phyloP scores from a whole-genome alignment of 2,329 filamentous ascomycete genomes.

The Colletotrichum cordylinicola region DNA sequence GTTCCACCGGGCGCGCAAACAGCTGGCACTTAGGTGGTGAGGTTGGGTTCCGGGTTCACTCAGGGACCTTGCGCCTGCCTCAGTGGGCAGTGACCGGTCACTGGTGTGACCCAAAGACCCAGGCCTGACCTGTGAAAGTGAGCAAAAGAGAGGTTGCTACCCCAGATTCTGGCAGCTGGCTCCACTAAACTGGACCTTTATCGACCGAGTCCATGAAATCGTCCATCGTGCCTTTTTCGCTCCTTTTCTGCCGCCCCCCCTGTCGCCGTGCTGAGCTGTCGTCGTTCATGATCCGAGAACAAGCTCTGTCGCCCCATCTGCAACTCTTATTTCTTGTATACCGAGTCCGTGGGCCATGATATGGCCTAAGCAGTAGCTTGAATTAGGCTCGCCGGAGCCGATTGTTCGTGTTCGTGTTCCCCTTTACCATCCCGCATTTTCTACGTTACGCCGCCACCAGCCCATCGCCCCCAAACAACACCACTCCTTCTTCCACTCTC shows the following conservation, averaged over 20 bases:
- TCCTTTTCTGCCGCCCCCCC: slow-evolving; percentile 9
- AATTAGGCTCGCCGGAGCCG: slow-evolving; percentile 19
- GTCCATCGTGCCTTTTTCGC: not conserved
- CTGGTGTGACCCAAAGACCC: not conserved
- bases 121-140: not conserved
- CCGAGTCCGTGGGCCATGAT: slow-evolving; percentile 7
- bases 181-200: slow-evolving; percentile 9
- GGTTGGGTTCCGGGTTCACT: not conserved
- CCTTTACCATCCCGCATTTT: not conserved
- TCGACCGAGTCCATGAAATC: slow-evolving; percentile 4
- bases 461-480: not conserved
- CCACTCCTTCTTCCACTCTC: not conserved
- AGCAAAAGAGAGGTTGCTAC: slow-evolving; percentile 3
- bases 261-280: slow-evolving; percentile 1
- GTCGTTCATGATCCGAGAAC: not conserved
- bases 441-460: not conserved
- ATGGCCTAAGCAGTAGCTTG: slow-evolving; percentile 20
- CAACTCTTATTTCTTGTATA: not conserved
- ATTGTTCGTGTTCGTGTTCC: slow-evolving; percentile 4
- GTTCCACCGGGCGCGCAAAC: not conserved
- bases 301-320: slow-evolving; percentile 5
- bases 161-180: slow-evolving; percentile 13
- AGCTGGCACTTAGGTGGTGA: not conserved
- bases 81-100: not conserved
- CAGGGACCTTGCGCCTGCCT: not conserved